Evolutionary conservation across 2,329 filamentous ascomycete genomes (phyloP).

Genomic region (Acrodontium crateriforme): DNA sequence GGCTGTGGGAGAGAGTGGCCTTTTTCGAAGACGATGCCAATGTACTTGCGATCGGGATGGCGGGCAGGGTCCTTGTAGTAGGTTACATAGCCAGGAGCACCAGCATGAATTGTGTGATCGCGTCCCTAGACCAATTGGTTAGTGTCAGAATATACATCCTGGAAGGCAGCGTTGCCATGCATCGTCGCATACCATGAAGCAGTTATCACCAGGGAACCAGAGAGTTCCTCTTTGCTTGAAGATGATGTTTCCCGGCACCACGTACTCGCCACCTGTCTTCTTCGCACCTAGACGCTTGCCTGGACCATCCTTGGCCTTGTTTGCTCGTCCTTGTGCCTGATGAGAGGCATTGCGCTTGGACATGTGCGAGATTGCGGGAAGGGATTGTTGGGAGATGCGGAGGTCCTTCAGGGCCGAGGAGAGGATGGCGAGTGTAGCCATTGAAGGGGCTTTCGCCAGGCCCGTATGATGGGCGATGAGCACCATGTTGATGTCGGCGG

Average conservation of each 20-base stretch:
- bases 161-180: neutral
- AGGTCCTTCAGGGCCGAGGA: slow-evolving; percentile 19
- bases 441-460: slow-evolving; percentile 17
- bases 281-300: slow-evolving; percentile 91
- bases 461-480: neutral
- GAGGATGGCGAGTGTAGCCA: slow-evolving; percentile 14
- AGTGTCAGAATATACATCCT: neutral
- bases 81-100: slow-evolving; percentile 76
- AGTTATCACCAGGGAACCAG: slow-evolving; percentile 94
- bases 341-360: slow-evolving; percentile 44
- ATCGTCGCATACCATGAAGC: slow-evolving; percentile 55
- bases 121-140: slow-evolving; percentile 41
- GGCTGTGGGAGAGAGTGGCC: slow-evolving; percentile 67
- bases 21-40: slow-evolving; percentile 80
- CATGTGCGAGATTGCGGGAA: slow-evolving; percentile 6
- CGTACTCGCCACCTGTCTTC: slow-evolving; percentile 82
- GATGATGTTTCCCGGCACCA: slow-evolving; percentile 93
- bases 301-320: slow-evolving; percentile 53
- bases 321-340: slow-evolving; percentile 53
- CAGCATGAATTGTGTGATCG: slow-evolving; percentile 89
- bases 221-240: slow-evolving; percentile 90
- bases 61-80: slow-evolving; percentile 82
- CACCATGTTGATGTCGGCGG: no score
- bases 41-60: slow-evolving; percentile 84
- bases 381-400: slow-evolving; percentile 13